A percentile compares a stretch with the other conserved stretches of the same genome.
phyloP scores from a whole-genome alignment of 441 rosid genomes.

The Pelargonium fulgidum region DNA sequence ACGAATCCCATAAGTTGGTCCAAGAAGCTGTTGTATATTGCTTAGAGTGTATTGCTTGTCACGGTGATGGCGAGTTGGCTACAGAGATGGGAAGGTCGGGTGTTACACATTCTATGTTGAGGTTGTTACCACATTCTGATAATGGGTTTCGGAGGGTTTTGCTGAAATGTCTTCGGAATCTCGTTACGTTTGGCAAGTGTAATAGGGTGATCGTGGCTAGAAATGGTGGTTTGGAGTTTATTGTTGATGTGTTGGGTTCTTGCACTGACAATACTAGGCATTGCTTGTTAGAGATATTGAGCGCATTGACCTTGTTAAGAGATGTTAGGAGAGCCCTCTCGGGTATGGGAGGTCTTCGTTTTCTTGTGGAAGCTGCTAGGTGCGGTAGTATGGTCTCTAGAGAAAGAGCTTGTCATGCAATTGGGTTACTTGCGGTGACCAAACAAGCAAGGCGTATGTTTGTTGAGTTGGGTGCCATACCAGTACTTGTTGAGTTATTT shows the following conservation, averaged over 20 bases:
- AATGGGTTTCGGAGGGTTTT: constrained; percentile 25
- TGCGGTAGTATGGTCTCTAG: constrained; percentile 48
- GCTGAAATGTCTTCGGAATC: constrained; percentile 40
- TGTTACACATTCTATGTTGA: constrained; percentile 29
- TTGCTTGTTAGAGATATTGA: constrained; percentile 52
- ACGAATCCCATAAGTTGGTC: constrained; percentile 23
- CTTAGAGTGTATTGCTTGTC: constrained; percentile 38
- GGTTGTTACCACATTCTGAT: constrained; percentile 32
- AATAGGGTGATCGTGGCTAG: constrained; percentile 33
- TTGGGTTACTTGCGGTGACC: constrained; percentile 43
- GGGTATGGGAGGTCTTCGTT: constrained; percentile 37
- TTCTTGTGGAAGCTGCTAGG: constrained; percentile 46
- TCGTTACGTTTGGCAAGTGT: constrained; percentile 37
- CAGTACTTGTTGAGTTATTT: constrained; percentile 45
- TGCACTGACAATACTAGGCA: constrained; percentile 27
- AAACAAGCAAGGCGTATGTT: constrained; percentile 38
- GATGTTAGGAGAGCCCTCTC: constrained; percentile 42
- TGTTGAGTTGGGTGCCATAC: constrained; percentile 44
- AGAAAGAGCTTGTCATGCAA: constrained; percentile 61
- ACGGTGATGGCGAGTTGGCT: constrained; percentile 32
- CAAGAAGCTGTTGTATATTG: constrained; percentile 41
- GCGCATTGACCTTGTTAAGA: constrained; percentile 40
- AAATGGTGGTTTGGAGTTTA: constrained; percentile 42
- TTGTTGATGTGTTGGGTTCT: constrained; percentile 32
- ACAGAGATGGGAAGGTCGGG: constrained; percentile 38